Conservation (phyloP, 2,329 filamentous ascomycete species). For the Triangularia setosa region DNA sequence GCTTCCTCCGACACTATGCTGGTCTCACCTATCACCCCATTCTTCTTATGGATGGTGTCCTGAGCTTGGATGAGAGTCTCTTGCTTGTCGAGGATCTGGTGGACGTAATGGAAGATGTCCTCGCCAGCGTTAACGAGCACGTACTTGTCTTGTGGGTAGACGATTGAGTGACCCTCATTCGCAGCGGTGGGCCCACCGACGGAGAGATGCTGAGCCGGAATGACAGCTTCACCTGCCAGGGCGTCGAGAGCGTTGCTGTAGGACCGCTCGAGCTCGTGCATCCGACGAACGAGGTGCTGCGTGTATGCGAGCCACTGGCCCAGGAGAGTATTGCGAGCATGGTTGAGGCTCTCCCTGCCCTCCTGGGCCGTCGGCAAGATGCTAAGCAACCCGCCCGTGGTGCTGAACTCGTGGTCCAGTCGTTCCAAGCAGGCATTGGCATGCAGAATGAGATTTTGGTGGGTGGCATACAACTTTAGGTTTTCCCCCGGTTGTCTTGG, state of each 20-base stretch:
- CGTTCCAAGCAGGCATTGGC: conserved; percentile 58
- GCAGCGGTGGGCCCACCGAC: conserved; percentile 49
- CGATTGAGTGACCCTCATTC: conserved; percentile 47
- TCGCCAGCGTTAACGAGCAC: conserved; percentile 53
- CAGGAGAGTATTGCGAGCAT: conserved; percentile 49
- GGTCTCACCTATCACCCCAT: conserved; percentile 39
- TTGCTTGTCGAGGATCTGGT: conserved; percentile 43
- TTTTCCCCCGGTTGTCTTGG: conserved; percentile 23
- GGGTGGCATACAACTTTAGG: conserved; percentile 40
- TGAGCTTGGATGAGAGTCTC: conserved; percentile 38
- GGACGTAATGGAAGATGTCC: conserved; percentile 45
- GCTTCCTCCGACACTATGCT: conserved; percentile 22
- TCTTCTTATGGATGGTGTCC: conserved; percentile 32
- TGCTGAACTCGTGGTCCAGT: conserved; percentile 55
- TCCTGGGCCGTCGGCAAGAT: conserved; percentile 45
- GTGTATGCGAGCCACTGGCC: conserved; percentile 55
- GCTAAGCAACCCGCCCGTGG: conserved; percentile 53
- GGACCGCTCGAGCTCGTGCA: conserved; percentile 54
- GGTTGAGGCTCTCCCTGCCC: conserved; percentile 35
- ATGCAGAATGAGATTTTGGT: conserved; percentile 51
- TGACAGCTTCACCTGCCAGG: conserved; percentile 46
- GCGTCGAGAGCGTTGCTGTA: conserved; percentile 50
- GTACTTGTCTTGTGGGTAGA: conserved; percentile 53
- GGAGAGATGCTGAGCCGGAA: conserved; percentile 51
- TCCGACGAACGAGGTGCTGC: conserved; percentile 50